Evolutionary conservation across 306 rosid species (phyloP).

Genomic region (Parietaria judaica): DNA sequence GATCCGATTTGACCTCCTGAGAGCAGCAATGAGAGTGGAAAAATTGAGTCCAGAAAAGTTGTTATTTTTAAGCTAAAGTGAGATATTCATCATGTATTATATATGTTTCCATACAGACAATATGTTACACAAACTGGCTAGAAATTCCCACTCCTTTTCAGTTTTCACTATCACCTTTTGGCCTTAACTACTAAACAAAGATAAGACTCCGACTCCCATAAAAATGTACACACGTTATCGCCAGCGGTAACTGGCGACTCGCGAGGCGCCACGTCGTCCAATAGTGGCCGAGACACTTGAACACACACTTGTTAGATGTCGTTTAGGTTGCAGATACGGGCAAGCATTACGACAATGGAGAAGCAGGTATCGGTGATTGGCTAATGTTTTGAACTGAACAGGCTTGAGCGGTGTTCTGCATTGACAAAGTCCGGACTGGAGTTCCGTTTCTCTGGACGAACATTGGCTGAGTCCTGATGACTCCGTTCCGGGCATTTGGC

Average conservation of each 20-base stretch:
- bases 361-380: constrained; percentile 33
- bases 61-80: neutral
- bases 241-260: neutral
- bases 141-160: neutral
- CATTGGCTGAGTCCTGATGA: constrained; percentile 40
- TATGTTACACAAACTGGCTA: constrained; percentile 8
- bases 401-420: constrained; percentile 50
- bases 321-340: too few species aligned
- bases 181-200: neutral
- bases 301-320: neutral
- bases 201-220: neutral
- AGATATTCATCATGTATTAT: too few species aligned
- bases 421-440: constrained; percentile 57
- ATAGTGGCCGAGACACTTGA: neutral
- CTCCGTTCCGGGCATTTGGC: constrained; percentile 43
- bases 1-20: too few species aligned
- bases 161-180: neutral
- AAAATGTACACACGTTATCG: neutral
- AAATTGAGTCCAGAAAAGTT: neutral
- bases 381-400: constrained; percentile 45
- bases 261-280: neutral
- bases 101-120: neutral
- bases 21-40: neutral
- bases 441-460: constrained; percentile 60
- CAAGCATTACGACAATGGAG: constrained; percentile 8